Evolutionary conservation across 495 filamentous ascomycete species (phyloP), one percentile per base, ranked within the genome.

Genomic region (Penicillium daleae): DNA sequence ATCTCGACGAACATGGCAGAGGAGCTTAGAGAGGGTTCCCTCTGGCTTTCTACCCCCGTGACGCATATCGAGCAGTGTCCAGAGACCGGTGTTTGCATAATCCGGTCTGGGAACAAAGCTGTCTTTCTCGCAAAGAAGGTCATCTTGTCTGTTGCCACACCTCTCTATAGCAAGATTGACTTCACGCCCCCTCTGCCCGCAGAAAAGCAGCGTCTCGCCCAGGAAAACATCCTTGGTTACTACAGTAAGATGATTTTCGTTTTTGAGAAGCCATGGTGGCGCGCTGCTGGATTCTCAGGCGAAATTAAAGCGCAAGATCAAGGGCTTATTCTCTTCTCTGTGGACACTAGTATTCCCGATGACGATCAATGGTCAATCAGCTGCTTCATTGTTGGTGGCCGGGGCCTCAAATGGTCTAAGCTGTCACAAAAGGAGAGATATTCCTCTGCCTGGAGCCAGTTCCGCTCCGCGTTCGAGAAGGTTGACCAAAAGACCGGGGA

Each of bases 241-340:
- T 75, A 70, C 49, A 70, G 60, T 44, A 78, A 79, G 46, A 60
- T 74, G 2, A 71, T 77, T 12, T 64, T 78, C 8, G 58, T 76
- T 12, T 83, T 73, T 33, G 26, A 65, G 3, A 42, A 61, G 7
- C 79, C 79, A 19, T 82, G 75, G 72, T 83, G 80, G 81, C 66
- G 63, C 4, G 63, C 62, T 0, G 32, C 71, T 63, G 54, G 75
- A 0, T 46, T 65, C 12, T 75, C 74, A 2, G 73, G 74, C 0
- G 63, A 76, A 51, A 59, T 69, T 0, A 67, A 74, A 27, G 59
- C 62, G 1, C 62, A 59, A 19, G 60, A 27, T 35, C 17, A 46
- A 4, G 78, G 74, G 0, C 75, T 77, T 0, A 66, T 74, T 6
- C 39, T 70, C 0, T 70, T 80, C 27, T 71, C 67, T 3, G 65